Evolutionary conservation across 2,329 filamentous ascomycete genomes (phyloP), one percentile per base, ranked within the genome.

Genomic region (Scytalidium lignicola): DNA sequence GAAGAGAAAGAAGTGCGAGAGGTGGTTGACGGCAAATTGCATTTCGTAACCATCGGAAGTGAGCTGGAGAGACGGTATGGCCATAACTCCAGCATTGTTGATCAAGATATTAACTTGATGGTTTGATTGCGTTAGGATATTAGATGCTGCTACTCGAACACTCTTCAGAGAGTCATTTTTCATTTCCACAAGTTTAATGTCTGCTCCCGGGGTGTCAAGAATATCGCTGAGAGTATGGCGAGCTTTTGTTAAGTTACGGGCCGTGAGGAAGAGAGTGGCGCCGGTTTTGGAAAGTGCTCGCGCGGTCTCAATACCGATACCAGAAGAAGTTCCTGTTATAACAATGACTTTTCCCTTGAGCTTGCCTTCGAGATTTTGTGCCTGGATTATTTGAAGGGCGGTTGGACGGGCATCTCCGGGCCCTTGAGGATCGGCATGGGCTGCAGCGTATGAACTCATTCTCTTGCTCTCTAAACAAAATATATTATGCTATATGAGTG

Each of bases 1-100:
- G 56, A 78, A 75, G 13, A 80, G 68, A 0, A 79, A 67, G 61
- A 80, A 80, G 52, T 79, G 74, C 17, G 64, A 68, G 3, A 82
- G 65, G 56, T 80, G 72, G 58, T 80, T 79, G 15, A 68, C 72
- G 43, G 69, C 75, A 51, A 80, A 73, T 49, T 80, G 75, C 0
- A 60, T 59, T 53, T 81, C 76, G 57, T 70, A 72, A 21, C 73
- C 73, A 51, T 78, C 74, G 19, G 55, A 54, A 1, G 72, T 77
- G 20, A 52, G 44, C 17, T 67, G 52, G 15, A 69, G 62, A 37
- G 52, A 46, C n/a, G 44, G 46, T 1, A 58, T 7, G 9, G 49
- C 51, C 54, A 58, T 55, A 19, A 55, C 44, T 47, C 60, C 58
- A 3, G 60, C 60, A 46, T 62, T 62, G 37, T 48, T 51, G 39